These are phyloP conservation scores for Hanseniaspora pseudoguilliermondii DNA, from an alignment of 805 yeast species.

Conservation along the genomic window DNA sequence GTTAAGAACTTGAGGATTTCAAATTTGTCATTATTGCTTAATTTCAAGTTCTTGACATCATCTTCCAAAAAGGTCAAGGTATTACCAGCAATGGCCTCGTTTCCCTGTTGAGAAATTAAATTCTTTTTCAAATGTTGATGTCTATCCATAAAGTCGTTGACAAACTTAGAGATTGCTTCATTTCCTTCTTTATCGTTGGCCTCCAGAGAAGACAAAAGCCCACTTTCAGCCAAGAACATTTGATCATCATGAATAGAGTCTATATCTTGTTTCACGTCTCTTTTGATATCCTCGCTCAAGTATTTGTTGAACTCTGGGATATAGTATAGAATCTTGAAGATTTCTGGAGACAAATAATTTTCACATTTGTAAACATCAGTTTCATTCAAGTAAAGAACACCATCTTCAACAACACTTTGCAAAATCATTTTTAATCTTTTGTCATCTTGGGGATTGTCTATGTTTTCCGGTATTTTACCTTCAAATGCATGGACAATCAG, in stretches of 20 bases:
- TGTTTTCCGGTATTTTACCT: background rate
- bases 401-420: background rate
- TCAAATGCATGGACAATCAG: background rate
- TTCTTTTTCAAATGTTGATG: background rate
- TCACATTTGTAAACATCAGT: background rate
- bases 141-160: background rate
- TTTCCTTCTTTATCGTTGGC: too few species aligned
- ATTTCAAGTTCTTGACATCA: background rate
- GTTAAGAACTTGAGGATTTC: constrained; percentile 1
- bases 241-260: background rate
- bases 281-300: background rate
- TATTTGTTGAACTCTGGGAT: background rate
- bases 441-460: background rate
- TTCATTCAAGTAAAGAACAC: background rate
- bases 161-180: background rate
- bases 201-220: background rate
- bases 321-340: background rate
- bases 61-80: background rate
- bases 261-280: background rate
- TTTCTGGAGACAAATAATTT: background rate
- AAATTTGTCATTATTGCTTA: background rate
- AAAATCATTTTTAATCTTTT: background rate
- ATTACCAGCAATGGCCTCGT: background rate
- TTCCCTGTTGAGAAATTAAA: background rate
- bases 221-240: constrained; percentile 19